phyloP scores from a whole-genome alignment of 352 stramenopile genomes.

The Pythium apleroticum region DNA sequence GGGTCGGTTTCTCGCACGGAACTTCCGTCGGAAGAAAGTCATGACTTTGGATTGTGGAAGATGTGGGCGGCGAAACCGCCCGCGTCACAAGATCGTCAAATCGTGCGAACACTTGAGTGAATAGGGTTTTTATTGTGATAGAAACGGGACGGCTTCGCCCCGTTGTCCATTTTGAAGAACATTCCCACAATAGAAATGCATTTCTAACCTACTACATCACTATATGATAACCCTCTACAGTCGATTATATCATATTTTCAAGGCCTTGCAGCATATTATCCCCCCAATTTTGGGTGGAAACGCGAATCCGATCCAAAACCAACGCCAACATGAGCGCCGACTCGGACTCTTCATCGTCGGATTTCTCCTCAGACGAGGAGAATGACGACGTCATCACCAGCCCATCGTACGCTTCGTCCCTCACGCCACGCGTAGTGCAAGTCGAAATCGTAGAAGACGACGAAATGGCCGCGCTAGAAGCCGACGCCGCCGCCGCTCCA shows the following conservation, averaged over 20 bases:
- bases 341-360: conserved; percentile 25
- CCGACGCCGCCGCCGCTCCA: conserved; percentile 6
- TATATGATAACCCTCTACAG: background rate
- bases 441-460: conserved; percentile 42
- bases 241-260: background rate
- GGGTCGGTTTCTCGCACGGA: background rate
- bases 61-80: background rate
- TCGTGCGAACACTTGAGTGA: background rate
- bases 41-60: background rate
- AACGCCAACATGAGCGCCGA: background rate
- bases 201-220: background rate
- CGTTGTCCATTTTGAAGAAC: conserved; percentile 1
- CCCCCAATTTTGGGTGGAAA: background rate
- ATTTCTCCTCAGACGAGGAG: conserved; percentile 30
- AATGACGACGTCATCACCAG: conserved; percentile 11
- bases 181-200: background rate
- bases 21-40: background rate
- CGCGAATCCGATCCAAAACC: background rate
- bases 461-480: conserved; percentile 36
- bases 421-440: conserved; percentile 25
- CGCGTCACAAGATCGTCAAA: conserved; percentile 1
- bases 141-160: background rate
- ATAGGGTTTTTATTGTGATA: background rate
- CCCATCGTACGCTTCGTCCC: conserved; percentile 15
- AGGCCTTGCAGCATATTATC: background rate